Conservation (phyloP, 2,329 filamentous ascomycete species). For the Aspergillus oerlinghausenensis region DNA sequence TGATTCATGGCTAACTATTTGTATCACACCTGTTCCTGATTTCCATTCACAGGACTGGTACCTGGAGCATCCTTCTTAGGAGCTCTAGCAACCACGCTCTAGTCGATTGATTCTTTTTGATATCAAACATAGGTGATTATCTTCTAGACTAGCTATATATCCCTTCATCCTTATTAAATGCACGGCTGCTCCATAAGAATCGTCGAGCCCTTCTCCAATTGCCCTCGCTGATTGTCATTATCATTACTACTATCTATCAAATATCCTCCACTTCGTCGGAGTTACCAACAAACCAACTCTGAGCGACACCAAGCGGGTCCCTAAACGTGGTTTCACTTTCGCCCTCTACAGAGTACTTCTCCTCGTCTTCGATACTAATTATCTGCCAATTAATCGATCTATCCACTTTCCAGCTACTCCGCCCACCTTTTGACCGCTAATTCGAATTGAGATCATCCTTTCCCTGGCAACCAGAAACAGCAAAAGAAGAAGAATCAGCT, state of each 20-base stretch:
- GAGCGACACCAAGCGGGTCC: neutral
- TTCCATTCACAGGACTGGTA: neutral
- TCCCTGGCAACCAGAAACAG: neutral
- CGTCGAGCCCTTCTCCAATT: neutral
- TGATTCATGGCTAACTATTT: constrained; percentile 5
- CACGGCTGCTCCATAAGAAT: neutral
- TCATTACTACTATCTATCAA: neutral
- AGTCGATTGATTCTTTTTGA: neutral
- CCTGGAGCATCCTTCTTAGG: neutral
- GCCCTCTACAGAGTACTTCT: neutral
- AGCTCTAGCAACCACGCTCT: neutral
- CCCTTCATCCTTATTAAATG: neutral
- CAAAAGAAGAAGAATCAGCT: neutral
- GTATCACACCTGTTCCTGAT: constrained; percentile 11
- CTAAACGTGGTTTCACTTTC: neutral
- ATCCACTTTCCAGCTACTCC: neutral
- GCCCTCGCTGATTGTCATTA: neutral
- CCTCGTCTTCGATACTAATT: neutral
- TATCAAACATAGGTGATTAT: neutral
- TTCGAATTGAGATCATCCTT: neutral
- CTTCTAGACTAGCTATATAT: neutral
- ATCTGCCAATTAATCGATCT: neutral
- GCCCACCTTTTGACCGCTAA: neutral
- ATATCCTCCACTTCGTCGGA: neutral
- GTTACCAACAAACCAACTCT: neutral